Percentiles rank a stretch among this genome's conserved stretches.
Evolutionary conservation across 495 filamentous ascomycete species (phyloP).

Genomic region (Xylaria grammica): DNA sequence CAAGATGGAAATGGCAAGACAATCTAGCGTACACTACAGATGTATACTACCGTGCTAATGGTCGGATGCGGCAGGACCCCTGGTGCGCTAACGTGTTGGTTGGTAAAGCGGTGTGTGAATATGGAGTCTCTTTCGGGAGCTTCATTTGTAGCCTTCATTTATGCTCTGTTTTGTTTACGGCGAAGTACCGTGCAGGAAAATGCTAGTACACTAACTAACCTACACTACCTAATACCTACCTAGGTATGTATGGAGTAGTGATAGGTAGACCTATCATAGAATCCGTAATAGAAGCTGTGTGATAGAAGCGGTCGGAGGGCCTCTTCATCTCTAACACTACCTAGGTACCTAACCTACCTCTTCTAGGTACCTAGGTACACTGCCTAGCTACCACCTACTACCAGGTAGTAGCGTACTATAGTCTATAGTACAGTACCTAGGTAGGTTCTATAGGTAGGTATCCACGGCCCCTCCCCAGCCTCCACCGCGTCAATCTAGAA

Average conservation of each 20-base stretch:
- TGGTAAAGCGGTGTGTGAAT: conserved; percentile 16
- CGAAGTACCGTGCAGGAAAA: conserved; percentile 15
- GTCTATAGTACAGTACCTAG: too few species aligned
- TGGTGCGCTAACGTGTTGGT: conserved; percentile 1
- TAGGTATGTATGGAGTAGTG: background rate
- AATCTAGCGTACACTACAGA: too few species aligned
- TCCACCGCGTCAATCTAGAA: conserved; percentile 5
- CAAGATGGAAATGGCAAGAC: too few species aligned
- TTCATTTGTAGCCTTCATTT: too few species aligned
- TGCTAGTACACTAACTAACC: background rate
- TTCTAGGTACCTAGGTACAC: too few species aligned
- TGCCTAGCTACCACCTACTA: too few species aligned
- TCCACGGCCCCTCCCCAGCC: conserved; percentile 3
- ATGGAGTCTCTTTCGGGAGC: background rate
- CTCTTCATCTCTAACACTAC: background rate
- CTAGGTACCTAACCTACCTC: too few species aligned
- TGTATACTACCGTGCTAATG: background rate
- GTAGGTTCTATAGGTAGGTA: background rate
- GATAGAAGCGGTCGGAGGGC: background rate
- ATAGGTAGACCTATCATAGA: too few species aligned
- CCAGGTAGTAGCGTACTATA: too few species aligned
- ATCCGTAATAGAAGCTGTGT: too few species aligned
- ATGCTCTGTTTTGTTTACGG: too few species aligned
- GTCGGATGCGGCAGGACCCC: conserved; percentile 12
- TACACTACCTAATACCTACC: background rate